These are phyloP conservation scores for Lipomyces kockii DNA, from an alignment of 805 yeast species.

Conservation along the genomic window DNA sequence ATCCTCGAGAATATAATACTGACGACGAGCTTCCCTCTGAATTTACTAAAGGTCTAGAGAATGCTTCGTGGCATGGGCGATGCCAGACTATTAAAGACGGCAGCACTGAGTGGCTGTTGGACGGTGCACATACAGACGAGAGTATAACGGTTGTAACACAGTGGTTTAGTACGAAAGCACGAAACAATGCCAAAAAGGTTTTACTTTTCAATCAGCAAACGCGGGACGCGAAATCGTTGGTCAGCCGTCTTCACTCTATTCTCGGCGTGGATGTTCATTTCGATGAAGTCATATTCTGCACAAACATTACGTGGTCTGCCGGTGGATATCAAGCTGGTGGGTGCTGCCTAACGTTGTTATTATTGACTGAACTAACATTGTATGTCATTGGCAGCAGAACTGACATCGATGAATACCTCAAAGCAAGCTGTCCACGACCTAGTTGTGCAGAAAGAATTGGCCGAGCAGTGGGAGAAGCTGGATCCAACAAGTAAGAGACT, in stretches of 20 bases:
- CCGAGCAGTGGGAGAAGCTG: constrained; percentile 69
- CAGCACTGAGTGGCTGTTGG: constrained; percentile 76
- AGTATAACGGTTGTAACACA: constrained; percentile 78
- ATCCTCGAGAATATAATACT: constrained; percentile 1
- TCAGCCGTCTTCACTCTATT: constrained; percentile 56
- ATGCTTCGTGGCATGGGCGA: constrained; percentile 92
- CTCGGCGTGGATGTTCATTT: constrained; percentile 54
- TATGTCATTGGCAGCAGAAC: constrained; percentile 53
- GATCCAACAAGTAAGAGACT: constrained; percentile 49
- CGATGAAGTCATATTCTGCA: constrained; percentile 81
- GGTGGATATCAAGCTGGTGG: constrained; percentile 65
- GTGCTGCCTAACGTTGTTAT: neutral
- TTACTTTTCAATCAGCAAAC: constrained; percentile 93
- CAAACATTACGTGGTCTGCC: constrained; percentile 88
- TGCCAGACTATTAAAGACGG: constrained; percentile 67
- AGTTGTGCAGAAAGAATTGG: constrained; percentile 76
- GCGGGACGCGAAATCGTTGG: constrained; percentile 74
- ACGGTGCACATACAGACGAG: constrained; percentile 96
- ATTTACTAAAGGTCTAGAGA: constrained; percentile 58
- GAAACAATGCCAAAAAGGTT: constrained; percentile 47
- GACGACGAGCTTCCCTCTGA: constrained; percentile 35
- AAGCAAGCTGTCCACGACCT: constrained; percentile 77
- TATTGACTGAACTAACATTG: constrained; percentile 11
- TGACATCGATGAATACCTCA: constrained; percentile 84
- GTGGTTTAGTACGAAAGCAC: constrained; percentile 61